A percentile compares a stretch with the other conserved stretches of the same genome.
Evolutionary conservation across 2,329 filamentous ascomycete species (phyloP).

Genomic region (Penicillium polonicum): DNA sequence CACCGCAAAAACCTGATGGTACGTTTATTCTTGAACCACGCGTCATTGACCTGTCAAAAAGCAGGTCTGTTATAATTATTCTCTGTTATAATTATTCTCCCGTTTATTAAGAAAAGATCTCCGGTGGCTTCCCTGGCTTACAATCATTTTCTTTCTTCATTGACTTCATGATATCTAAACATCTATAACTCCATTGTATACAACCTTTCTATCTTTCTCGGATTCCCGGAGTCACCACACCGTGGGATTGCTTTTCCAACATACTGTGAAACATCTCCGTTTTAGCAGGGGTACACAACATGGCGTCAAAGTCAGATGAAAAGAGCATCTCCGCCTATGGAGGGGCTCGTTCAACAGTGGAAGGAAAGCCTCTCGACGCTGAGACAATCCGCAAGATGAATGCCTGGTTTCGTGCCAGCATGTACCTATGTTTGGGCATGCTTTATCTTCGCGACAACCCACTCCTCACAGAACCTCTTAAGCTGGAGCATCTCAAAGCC

Average conservation of each 20-base stretch:
- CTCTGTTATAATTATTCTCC: background rate
- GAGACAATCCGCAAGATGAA: slow-evolving; percentile 69
- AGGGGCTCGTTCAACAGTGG: slow-evolving; percentile 63
- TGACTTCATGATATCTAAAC: too few relatives aligned
- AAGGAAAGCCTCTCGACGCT: slow-evolving; percentile 59
- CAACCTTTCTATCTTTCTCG: background rate
- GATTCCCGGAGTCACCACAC: background rate
- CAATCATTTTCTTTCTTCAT: background rate
- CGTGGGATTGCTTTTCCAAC: background rate
- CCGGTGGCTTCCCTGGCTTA: background rate
- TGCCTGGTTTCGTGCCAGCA: slow-evolving; percentile 70
- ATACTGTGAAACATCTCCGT: background rate
- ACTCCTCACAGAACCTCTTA: slow-evolving; percentile 67
- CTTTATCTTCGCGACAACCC: slow-evolving; percentile 75
- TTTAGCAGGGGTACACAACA: background rate
- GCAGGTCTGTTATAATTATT: background rate
- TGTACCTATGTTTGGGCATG: slow-evolving; percentile 77
- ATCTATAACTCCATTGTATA: background rate
- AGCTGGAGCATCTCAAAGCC: slow-evolving; percentile 68
- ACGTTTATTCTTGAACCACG: background rate
- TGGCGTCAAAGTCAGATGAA: slow-evolving; percentile 36
- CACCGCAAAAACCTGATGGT: background rate
- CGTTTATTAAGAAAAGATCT: background rate
- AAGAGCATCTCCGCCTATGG: slow-evolving; percentile 65
- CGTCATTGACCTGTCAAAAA: slow-evolving; percentile 8